phyloP scores from a whole-genome alignment of 352 stramenopile genomes.

The Peronospora destructor region DNA sequence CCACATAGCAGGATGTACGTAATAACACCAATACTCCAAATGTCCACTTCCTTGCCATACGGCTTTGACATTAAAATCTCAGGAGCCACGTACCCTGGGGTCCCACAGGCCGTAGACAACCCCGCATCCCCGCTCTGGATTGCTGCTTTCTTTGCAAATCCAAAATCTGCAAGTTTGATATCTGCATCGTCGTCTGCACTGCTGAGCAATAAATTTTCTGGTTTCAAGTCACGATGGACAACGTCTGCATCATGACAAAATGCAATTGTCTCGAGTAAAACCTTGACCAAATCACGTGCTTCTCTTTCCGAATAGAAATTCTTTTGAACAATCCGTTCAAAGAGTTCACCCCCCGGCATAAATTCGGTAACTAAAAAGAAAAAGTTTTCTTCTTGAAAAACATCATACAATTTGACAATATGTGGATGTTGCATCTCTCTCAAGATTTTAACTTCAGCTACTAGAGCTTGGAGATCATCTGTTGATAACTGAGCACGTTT shows the following conservation, averaged over 20 bases:
- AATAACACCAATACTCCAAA: constrained; percentile 88
- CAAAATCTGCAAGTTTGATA: constrained; percentile 83
- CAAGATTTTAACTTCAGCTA: constrained; percentile 70
- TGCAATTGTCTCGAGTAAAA: constrained; percentile 73
- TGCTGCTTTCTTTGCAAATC: constrained; percentile 71
- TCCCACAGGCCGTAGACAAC: constrained; percentile 62
- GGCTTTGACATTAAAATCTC: constrained; percentile 69
- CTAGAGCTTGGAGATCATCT: constrained; percentile 71
- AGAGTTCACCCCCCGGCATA: constrained; percentile 83
- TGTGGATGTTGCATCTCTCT: constrained; percentile 82
- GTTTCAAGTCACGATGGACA: constrained; percentile 93
- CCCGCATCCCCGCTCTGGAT: constrained; percentile 38
- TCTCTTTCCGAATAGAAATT: constrained; percentile 82
- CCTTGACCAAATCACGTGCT: constrained; percentile 67
- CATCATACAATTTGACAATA: constrained; percentile 86
- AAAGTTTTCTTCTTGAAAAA: constrained; percentile 86
- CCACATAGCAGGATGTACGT: constrained; percentile 83
- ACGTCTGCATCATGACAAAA: constrained; percentile 85
- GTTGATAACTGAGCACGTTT: constrained; percentile 64
- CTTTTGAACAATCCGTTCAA: constrained; percentile 85
- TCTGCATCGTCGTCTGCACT: constrained; percentile 65
- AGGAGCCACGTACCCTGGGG: constrained; percentile 66
- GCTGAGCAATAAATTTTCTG: constrained; percentile 91
- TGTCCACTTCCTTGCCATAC: constrained; percentile 77
- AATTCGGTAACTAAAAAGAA: constrained; percentile 98